A percentile compares a stretch with the other conserved stretches of the same genome.
phyloP scores from a whole-genome alignment of 306 rosid genomes.

The Lathyrus aphaca region DNA sequence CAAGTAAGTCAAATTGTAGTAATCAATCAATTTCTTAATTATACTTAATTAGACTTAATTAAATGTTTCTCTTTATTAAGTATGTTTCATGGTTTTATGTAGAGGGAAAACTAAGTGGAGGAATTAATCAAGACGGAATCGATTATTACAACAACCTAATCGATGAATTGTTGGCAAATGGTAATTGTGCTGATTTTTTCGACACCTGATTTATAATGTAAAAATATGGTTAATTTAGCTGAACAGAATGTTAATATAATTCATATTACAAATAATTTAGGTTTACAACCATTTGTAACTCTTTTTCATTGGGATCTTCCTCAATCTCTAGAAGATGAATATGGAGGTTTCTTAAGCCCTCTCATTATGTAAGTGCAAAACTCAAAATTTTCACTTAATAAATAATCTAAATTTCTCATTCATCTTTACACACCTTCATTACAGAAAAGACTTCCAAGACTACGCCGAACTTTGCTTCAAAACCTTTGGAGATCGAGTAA shows the following conservation, averaged over 20 bases:
- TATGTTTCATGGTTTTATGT: not conserved
- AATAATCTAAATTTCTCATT: not conserved
- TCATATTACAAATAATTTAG: conserved; percentile 3
- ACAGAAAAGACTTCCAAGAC: conserved; percentile 41
- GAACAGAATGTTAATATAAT: no score
- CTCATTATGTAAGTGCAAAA: conserved; percentile 43
- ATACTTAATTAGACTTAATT: not conserved
- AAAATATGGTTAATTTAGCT: no score
- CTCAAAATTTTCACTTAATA: not conserved
- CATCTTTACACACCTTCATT: not conserved
- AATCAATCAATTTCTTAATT: not conserved
- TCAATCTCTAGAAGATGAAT: conserved; percentile 59
- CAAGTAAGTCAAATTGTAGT: conserved; percentile 46
- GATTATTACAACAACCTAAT: conserved; percentile 62
- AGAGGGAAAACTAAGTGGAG: conserved; percentile 63
- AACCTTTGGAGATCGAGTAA: conserved; percentile 63
- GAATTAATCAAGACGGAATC: conserved; percentile 58
- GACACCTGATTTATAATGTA: no score
- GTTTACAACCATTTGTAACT: conserved; percentile 57
- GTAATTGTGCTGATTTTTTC: not conserved
- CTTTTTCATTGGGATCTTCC: conserved; percentile 76
- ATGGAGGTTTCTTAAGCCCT: conserved; percentile 57
- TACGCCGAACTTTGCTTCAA: conserved; percentile 62
- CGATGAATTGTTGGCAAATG: conserved; percentile 52
- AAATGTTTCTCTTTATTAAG: not conserved